Evolutionary conservation across 305 asterid genomes (phyloP), one percentile per base, ranked within the genome.

Genomic region (Solanum hybrid): DNA sequence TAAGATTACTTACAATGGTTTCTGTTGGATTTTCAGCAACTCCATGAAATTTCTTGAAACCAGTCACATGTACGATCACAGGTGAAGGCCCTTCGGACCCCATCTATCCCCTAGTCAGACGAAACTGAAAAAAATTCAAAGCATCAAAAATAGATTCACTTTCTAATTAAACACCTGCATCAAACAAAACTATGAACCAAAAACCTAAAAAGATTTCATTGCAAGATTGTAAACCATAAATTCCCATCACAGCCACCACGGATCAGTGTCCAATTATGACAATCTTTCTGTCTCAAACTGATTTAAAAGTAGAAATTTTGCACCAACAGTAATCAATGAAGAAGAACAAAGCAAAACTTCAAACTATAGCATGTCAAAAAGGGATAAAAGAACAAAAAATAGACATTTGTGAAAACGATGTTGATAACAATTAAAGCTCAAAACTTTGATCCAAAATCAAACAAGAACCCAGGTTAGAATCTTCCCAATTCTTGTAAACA

Each of bases 21-120:
- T 97, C 99, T 1, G 99, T 97, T 36, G 99, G 99, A 93, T 97
- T 97, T 51, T 97, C 98, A 3, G 99, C 96, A 91, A 97, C 99
- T 88, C 99, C 99, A 88, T 95, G 96, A 90, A 97, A 97, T 91
- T 95, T 97, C 90, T 95, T 95, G 88, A 97, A 97, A 84, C 99
- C 99, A 10, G 99, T 97, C 88, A 97, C 95, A 64, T 97, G 97
- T 93, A 97, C 91, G 86, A 97, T 95, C 90, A 97, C 97, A 64
- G 95, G 93, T 72, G 98, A 95, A 84, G 98, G 98, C 93, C 98
- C 98, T 93, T 97, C 99, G 88, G 98, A 97, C 86, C 99, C 99
- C 99, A 97, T 97, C 90, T 92, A 92, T 85, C 88, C 90, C 91
- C 93, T 90, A 46, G 85, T 91, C 46, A 35, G 56, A 34, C 85